Percentiles rank a stretch among this genome's conserved stretches.
Conservation (phyloP, 768 basidiomycete species). For the Lactarius akahatsu region DNA sequence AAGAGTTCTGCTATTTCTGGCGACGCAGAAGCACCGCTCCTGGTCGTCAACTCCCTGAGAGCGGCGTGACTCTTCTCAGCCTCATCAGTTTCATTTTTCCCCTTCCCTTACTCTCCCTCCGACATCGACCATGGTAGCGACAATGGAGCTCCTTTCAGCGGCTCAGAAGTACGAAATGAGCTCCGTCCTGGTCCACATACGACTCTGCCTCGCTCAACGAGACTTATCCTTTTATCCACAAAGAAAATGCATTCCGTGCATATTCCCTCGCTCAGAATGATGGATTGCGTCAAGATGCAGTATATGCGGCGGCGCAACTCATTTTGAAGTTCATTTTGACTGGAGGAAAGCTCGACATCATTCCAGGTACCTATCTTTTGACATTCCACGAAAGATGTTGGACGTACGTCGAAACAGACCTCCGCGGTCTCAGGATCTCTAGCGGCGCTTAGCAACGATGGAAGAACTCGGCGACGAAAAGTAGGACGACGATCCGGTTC, state of each 20-base stretch:
- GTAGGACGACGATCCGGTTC: too few species aligned
- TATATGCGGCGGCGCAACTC: constrained; percentile 9
- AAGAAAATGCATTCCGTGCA: background rate
- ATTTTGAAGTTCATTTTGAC: background rate
- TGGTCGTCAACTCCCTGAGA: background rate
- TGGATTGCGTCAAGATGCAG: constrained; percentile 2
- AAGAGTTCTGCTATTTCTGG: constrained; percentile 13
- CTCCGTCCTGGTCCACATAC: constrained; percentile 2
- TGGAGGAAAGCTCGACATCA: background rate
- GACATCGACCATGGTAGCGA: background rate
- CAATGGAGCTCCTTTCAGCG: constrained; percentile 13
- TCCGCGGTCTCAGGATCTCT: background rate
- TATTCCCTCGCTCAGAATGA: constrained; percentile 13
- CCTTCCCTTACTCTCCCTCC: background rate
- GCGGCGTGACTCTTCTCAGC: background rate
- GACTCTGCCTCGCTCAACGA: background rate
- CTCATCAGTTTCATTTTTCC: constrained; percentile 12
- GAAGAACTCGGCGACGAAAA: too few species aligned
- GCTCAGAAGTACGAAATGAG: constrained; percentile 16
- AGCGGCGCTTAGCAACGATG: background rate
- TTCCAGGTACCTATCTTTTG: constrained; percentile 9
- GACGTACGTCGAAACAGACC: background rate
- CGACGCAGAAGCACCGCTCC: background rate
- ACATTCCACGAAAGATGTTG: constrained; percentile 18
- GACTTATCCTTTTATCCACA: background rate